Evolutionary conservation across 345 rosid species (phyloP), one percentile per base, ranked within the genome.

Genomic region (Moringa oleifera): DNA sequence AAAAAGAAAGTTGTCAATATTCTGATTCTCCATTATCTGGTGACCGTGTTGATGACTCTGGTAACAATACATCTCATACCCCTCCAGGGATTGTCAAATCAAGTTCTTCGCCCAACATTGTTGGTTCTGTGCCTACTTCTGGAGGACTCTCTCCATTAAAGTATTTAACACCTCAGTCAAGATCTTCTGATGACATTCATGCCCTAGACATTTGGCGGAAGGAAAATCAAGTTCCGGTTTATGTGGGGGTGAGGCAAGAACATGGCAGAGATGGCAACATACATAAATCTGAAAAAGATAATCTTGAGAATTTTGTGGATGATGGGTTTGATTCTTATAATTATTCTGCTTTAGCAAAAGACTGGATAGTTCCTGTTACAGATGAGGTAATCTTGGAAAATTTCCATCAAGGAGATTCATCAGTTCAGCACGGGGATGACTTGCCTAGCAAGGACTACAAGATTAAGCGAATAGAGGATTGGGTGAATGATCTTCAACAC

Each of bases 401-500:
- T 65, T 66, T 64, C 57, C 62, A 66, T 65, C 77, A 75, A 61
- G 86, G 75, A 69, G 88, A 85, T 61, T 61, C 77, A 62, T 74
- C 79, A 10, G 61, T 51, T 73, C 68, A 28, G 28, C 69, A 67
- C 62, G 68, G 58, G 76, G 75, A 80, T 63, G 85, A 78, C 55
- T 65, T 69, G 62, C 72, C 85, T 9, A 75, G 73, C 56, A 80
- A 80, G 71, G 89, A 86, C 81, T 90, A 75, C 64, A 94, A 81
- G 75, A 55, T 82, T 25, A 90, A 81, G 85, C 84, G 93, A 12
- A 87, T 88, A 11, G 79, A 86, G 77, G 89, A 88, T 23, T 94
- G 99, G 99, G 88, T 94, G 58, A 80, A 59, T 54, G 89, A 85
- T 73, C 89, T 90, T 70, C 88, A 90, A 61, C 86, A 81, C 57